Percentiles rank a stretch among this genome's conserved stretches.
These are phyloP conservation scores for Blastocystis sp. DNA, from an alignment of 352 stramenopile species.

Conservation along the genomic window DNA sequence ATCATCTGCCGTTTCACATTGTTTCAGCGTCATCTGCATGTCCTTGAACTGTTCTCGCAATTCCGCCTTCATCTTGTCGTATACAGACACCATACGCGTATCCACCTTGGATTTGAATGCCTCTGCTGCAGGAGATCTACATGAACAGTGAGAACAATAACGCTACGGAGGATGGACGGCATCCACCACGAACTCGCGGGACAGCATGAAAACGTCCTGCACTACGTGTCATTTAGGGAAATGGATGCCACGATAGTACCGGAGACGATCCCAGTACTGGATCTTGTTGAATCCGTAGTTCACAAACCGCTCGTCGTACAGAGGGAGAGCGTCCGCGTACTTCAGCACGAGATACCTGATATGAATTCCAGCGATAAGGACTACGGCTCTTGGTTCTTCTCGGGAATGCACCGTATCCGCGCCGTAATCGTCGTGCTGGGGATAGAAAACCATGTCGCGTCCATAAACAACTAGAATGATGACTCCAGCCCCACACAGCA, in stretches of 20 bases:
- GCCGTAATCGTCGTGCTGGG: background rate
- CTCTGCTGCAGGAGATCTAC: background rate
- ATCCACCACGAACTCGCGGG: constrained; percentile 7
- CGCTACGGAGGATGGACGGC: background rate
- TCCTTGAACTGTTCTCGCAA: background rate
- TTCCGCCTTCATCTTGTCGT: background rate
- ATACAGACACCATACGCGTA: background rate
- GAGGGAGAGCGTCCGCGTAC: background rate
- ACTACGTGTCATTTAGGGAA: background rate
- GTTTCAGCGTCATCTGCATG: background rate
- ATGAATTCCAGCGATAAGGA: background rate
- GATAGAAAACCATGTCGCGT: background rate
- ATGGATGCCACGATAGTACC: background rate
- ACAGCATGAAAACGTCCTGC: background rate
- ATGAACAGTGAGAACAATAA: too few relatives aligned
- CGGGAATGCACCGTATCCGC: background rate
- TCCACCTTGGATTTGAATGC: background rate
- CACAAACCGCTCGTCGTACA: background rate
- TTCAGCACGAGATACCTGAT: background rate
- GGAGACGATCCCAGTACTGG: background rate
- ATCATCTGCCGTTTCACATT: background rate
- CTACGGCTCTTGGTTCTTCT: background rate
- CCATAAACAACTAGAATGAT: background rate
- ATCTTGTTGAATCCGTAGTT: background rate
- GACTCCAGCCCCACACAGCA: background rate